Base-by-base conservation (phyloP, 805 yeast genomes). In the Kodamaea hsintzibuensis region DNA sequence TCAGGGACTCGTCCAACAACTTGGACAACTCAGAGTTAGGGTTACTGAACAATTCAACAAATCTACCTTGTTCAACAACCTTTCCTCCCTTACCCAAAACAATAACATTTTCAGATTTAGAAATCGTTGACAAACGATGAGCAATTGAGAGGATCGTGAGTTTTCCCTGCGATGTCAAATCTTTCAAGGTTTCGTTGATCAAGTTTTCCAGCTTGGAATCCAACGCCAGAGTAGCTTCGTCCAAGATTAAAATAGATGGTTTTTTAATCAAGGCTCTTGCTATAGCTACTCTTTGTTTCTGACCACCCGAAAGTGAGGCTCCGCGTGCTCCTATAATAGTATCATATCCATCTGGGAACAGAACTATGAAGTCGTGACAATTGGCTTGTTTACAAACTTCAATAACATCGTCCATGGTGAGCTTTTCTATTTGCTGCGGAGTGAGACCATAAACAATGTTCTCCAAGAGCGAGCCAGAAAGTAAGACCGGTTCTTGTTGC, bases 261-360 rank as follows among this genome's bases (percentile, higher is more conserved):
- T 82, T 77, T 56, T 88, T 84, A 53, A 86, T 82, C 56, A 87
- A 71, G 1, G 90, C 89, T 57, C 92, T 73, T 0, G 92, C 92
- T 68, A 87, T 84, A 7, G 91, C 91, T 42, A 87, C 74, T 60
- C 91, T 78, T 70, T 87, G 92, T 17, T 86, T 85, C 67, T 87
- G 92, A 10, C 92, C 92, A 39, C 91, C 92, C 3, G 89, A 83
- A 18, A 87, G 66, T 25, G 82, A 70, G 1, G 84, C 77, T 0
- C 88, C 88, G 47, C 83, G 72, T 7, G 81, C 67, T 1, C 87
- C 87, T 51, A 81, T 78, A 17, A 73, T 67, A 0, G 88, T 83
- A 51, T 83, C 82, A 61, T 82, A 83, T 1, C 85, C 85, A 43
- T 83, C 85, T 0, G 87, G 85, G 56, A 84, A 76, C 0, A 78